Evolutionary conservation across 306 rosid species (phyloP), one percentile per base, ranked within the genome.

Genomic region (Prunus armeniaca): DNA sequence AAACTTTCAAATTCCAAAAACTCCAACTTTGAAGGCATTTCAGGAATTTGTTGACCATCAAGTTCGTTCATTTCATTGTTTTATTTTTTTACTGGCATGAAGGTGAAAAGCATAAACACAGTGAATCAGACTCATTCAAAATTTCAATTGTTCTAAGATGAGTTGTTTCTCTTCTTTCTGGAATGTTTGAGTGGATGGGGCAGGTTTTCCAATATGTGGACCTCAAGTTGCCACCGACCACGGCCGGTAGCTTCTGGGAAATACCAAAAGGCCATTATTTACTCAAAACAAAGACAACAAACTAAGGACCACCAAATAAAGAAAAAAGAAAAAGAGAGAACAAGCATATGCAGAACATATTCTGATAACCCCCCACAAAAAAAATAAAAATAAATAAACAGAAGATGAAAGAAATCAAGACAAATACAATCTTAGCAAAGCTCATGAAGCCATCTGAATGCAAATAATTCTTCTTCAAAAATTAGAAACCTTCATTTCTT

Each of bases 1-100:
- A 20, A 71, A 60, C 74, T 19, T 51, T 78, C 64, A 50, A 52
- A 56, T 22, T 25, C 55, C n/a, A 14, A 60, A 27, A 73, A 28
- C 14, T 67, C 24, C 64, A 62, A 34, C 65, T 49, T 74, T 45
- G 19, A 14, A 25, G 32, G 45, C 61, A 71, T 50, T 43, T 28
- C 45, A 76, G 25, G 43, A 25, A 61, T 15, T 6, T 27, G 30
- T 49, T 12, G 52, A 68, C 25, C 63, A 68, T 34, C 55, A 55
- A 45, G 68, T 24, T 22, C 6, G 17, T 64, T 38, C 43, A 7
- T 38, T 38, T 38, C 43, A 1, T 38, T 38, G 9, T 38, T 38
- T 7, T 38, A 38, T 38, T 38, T 1, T 1, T 38, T 38, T 7
- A 38, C 2, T 38, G 9, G 43, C 8, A 38, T 38, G 43, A 38